phyloP scores from a whole-genome alignment of 441 rosid species.

The Manihot esculenta region DNA sequence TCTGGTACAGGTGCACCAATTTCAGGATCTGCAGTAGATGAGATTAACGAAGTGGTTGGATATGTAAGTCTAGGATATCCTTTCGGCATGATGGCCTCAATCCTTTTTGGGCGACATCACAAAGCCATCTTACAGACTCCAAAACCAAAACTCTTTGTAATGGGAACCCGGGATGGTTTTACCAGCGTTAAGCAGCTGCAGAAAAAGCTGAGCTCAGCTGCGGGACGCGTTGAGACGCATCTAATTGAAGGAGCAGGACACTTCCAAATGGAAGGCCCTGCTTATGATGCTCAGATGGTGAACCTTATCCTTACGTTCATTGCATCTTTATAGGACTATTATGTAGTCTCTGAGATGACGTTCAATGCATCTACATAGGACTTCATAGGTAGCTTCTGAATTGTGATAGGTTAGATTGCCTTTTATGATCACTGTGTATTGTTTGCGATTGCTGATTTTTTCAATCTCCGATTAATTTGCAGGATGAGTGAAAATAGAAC shows the following conservation, averaged over 20 bases:
- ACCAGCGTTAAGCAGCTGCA: conserved; percentile 80
- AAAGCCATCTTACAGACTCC: conserved; percentile 64
- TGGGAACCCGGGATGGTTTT: conserved; percentile 91
- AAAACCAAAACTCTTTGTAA: conserved; percentile 84
- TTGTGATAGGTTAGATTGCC: conserved; percentile 10
- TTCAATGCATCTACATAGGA: too few relatives aligned
- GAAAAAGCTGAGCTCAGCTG: conserved; percentile 69
- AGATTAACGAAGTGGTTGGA: conserved; percentile 74
- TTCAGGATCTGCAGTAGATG: conserved; percentile 85
- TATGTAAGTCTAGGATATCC: conserved; percentile 89
- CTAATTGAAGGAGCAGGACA: conserved; percentile 85
- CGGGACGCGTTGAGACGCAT: conserved; percentile 64
- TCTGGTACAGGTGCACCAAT: conserved; percentile 75
- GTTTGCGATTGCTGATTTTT: conserved; percentile 22
- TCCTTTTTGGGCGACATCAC: conserved; percentile 88
- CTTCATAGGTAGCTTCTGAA: background rate
- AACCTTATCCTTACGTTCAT: conserved; percentile 54
- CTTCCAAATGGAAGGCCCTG: conserved; percentile 93
- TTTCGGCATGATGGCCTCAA: conserved; percentile 70
- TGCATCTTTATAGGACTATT: conserved; percentile 43
- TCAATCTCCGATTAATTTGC: background rate
- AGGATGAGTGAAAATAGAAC: background rate
- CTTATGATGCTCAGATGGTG: conserved; percentile 73
- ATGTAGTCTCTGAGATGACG: background rate
- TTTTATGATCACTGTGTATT: background rate